A percentile compares a stretch with the other conserved stretches of the same genome.
Conservation (phyloP, 2,329 filamentous ascomycete genomes). For the Emydomyces testavorans region DNA sequence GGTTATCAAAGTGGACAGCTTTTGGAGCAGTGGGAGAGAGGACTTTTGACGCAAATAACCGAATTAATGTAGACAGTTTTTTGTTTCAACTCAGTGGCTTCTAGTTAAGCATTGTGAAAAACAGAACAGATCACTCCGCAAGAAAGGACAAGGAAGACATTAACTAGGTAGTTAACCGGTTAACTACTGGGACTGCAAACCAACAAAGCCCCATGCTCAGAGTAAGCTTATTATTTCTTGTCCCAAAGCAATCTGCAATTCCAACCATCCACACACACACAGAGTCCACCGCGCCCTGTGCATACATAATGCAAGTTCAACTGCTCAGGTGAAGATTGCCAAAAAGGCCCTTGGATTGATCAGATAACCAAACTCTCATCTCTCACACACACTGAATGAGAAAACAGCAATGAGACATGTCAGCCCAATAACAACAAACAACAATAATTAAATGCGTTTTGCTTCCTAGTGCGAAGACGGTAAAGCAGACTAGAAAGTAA, state of each 20-base stretch:
- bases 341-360: conserved; percentile 6
- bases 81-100: too few species aligned
- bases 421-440: background rate
- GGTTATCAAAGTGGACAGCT: too few species aligned
- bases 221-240: conserved; percentile 11
- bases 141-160: background rate
- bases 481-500: too few species aligned
- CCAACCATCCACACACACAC: too few species aligned
- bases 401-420: background rate
- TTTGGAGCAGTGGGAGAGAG: too few species aligned
- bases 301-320: background rate
- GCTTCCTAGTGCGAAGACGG: too few species aligned
- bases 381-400: too few species aligned
- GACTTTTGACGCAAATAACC: too few species aligned
- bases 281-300: background rate
- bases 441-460: background rate
- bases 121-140: background rate
- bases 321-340: conserved; percentile 7
- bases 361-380: background rate
- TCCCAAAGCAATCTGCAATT: too few species aligned
- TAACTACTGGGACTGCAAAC: background rate
- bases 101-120: too few species aligned
- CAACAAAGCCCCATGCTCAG: conserved; percentile 9
- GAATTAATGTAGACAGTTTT: too few species aligned
- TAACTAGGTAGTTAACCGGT: too few species aligned